Conservation (phyloP, 345 rosid genomes). For the Anastatica hierochuntica region DNA sequence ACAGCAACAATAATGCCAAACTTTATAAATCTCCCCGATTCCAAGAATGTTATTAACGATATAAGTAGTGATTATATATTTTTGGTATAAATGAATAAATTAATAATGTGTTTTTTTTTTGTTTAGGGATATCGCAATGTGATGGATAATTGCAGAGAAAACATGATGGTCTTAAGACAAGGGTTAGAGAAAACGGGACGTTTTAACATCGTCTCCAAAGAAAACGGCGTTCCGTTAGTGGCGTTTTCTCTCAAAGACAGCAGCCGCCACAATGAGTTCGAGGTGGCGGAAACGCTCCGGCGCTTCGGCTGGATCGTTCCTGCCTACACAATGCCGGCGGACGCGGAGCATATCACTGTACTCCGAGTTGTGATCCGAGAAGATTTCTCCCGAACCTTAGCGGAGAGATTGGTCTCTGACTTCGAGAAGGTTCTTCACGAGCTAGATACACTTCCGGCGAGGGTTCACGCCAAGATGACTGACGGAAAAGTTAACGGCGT, state of each 20-base stretch:
- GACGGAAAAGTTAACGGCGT: constrained; percentile 8
- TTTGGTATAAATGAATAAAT: too few species aligned
- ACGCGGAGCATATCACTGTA: constrained; percentile 68
- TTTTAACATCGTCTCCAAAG: constrained; percentile 61
- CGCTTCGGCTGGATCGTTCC: constrained; percentile 83
- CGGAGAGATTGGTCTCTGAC: constrained; percentile 49
- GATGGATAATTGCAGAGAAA: constrained; percentile 63
- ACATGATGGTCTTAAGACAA: constrained; percentile 46
- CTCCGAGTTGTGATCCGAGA: constrained; percentile 73
- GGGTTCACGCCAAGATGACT: constrained; percentile 28
- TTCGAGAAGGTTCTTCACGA: constrained; percentile 68
- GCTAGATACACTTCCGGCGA: constrained; percentile 55
- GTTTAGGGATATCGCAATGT: constrained; percentile 30
- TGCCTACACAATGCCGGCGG: constrained; percentile 77
- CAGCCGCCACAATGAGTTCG: constrained; percentile 49
- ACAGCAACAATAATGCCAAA: too few species aligned
- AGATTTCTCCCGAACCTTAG: constrained; percentile 65
- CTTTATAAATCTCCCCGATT: too few species aligned
- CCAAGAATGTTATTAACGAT: too few species aligned
- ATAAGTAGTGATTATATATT: too few species aligned
- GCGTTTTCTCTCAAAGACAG: constrained; percentile 66
- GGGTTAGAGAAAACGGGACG: constrained; percentile 58
- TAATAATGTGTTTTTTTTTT: background rate
- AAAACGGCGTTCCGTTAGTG: constrained; percentile 59
- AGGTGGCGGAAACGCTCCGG: constrained; percentile 25